Evolutionary conservation across 805 yeast species (phyloP).

Genomic region (Lipomyces japonicus): DNA sequence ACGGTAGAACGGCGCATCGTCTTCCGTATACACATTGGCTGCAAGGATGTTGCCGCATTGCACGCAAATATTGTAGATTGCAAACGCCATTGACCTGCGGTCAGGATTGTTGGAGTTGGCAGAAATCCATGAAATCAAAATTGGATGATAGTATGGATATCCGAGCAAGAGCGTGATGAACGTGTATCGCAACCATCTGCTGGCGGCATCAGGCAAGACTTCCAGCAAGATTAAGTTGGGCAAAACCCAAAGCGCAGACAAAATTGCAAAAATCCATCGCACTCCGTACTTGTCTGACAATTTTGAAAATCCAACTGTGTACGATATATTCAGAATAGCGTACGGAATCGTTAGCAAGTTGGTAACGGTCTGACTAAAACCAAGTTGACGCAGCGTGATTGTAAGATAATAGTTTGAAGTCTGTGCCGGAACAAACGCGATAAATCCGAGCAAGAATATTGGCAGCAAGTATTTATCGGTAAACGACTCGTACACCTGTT

Average conservation of each 20-base stretch:
- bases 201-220: slow-evolving; percentile 12
- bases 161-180: slow-evolving; percentile 39
- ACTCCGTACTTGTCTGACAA: slow-evolving; percentile 15
- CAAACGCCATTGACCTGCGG: slow-evolving; percentile 59
- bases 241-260: slow-evolving; percentile 24
- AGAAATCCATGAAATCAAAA: slow-evolving; percentile 58
- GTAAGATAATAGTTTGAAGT: slow-evolving; percentile 38
- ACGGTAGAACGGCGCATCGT: slow-evolving; percentile 58
- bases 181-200: slow-evolving; percentile 25
- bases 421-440: slow-evolving; percentile 25
- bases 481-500: slow-evolving; percentile 4
- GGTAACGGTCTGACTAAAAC: slow-evolving; percentile 49
- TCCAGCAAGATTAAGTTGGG: slow-evolving; percentile 31
- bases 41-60: slow-evolving; percentile 56
- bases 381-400: slow-evolving; percentile 46
- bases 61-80: slow-evolving; percentile 60
- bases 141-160: slow-evolving; percentile 50
- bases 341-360: slow-evolving; percentile 54
- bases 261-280: slow-evolving; percentile 25
- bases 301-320: slow-evolving; percentile 31
- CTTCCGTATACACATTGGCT: slow-evolving; percentile 53
- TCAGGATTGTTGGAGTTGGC: slow-evolving; percentile 58
- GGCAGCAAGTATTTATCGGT: slow-evolving; percentile 16
- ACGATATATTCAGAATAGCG: slow-evolving; percentile 32
- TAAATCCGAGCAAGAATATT: slow-evolving; percentile 19